Evolutionary conservation across 177 flowering plant species (phyloP), one percentile per base, ranked within the genome.

Genomic region (Telopea speciosissima): DNA sequence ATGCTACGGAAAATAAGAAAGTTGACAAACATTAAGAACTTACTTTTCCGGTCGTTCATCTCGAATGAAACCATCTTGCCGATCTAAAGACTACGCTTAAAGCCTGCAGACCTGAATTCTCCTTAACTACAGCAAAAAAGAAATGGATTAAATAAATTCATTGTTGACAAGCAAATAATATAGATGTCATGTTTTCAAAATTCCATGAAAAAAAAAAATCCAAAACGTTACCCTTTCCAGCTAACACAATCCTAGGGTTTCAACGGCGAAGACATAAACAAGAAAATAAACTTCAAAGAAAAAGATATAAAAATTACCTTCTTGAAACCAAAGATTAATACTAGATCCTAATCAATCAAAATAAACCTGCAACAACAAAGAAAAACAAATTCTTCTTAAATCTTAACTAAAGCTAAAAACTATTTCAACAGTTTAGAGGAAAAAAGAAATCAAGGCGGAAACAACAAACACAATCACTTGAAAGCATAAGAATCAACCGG

Each of bases 41-140:
- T 74, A 85, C 86, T 85, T 74, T 84, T 85, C 49, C 86, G 81
- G 70, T 84, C 89, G 70, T 85, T 84, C 87, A 82, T 85, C 75
- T 85, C 89, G 62, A 85, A 82, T 60, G 88, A 83, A 82, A 82
- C 80, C 89, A 85, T 85, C 36, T 66, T 58, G 60, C 44, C 44
- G 67, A 67, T 62, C 71, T 42, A 28, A 16, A 40, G 3, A 14
- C 24, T 19, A 5, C 22, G 19, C 68, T 13, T 23, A 21, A 28
- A 36, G 25, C 66, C 66, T 63, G 42, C 58, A 23, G 24, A 23
- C 23, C n/a, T 22, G 45, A 69, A 42, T 31, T 45, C 22, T 62
- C 62, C 17, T 17, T 17, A 42, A 40, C 68, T 6, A 61, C 72
- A 54, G 63, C 70, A 75, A 13, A 33, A 75, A 33, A 75, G 44